Percentiles rank a stretch among this genome's conserved stretches.
Conservation (phyloP, 176 grass and related monocot species). For the Musa troglodytarum region DNA sequence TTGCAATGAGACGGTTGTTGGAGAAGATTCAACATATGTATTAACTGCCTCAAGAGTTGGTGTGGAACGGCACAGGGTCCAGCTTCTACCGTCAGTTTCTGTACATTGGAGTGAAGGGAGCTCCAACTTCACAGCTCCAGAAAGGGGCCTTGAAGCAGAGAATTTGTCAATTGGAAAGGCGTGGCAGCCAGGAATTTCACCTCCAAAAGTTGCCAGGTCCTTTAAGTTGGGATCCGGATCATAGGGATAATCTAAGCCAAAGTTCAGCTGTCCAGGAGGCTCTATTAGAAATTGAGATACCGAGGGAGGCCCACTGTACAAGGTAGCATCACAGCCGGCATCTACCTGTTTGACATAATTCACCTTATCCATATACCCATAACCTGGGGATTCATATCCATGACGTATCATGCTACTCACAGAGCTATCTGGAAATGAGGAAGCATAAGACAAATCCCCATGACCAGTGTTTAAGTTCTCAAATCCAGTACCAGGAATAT, state of each 20-base stretch:
- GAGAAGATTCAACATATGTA: slow-evolving; percentile 44
- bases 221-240: slow-evolving; percentile 49
- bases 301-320: no score
- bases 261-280: slow-evolving; percentile 36
- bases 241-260: slow-evolving; percentile 45
- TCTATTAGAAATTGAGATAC: slow-evolving; percentile 39
- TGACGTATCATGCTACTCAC: slow-evolving; percentile 37
- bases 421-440: slow-evolving; percentile 39
- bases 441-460: slow-evolving; percentile 46
- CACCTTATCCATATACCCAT: no score
- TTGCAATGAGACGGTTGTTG: slow-evolving; percentile 44
- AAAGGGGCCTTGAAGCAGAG: slow-evolving; percentile 74
- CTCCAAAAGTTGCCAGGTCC: slow-evolving; percentile 38
- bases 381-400: no score
- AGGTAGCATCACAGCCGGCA: no score
- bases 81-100: slow-evolving; percentile 61
- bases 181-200: slow-evolving; percentile 52
- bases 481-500: slow-evolving; percentile 49
- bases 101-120: slow-evolving; percentile 99
- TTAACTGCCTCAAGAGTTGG: slow-evolving; percentile 48
- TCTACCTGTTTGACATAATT: no score
- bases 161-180: slow-evolving; percentile 77
- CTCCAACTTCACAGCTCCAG: slow-evolving; percentile 80
- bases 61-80: slow-evolving; percentile 32
- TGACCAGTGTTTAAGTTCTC: slow-evolving; percentile 40